phyloP scores from a whole-genome alignment of 495 filamentous ascomycete genomes.

The Aspergillus indologenus region DNA sequence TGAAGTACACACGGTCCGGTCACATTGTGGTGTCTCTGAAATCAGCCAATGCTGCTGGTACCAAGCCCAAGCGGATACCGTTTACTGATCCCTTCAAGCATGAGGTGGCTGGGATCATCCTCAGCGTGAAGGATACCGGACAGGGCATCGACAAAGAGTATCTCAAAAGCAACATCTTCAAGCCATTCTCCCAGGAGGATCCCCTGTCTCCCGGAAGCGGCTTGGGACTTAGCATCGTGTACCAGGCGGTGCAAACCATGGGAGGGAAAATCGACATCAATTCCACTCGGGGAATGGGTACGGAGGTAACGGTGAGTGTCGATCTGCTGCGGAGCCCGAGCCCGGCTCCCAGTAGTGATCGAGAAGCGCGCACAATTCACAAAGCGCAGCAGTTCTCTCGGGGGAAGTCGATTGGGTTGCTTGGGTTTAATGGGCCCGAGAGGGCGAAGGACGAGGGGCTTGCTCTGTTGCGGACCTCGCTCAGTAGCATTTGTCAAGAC shows the following conservation, averaged over 20 bases:
- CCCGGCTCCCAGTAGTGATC: not conserved
- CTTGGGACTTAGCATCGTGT: constrained; percentile 43
- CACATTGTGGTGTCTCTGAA: constrained; percentile 34
- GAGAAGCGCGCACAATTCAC: not conserved
- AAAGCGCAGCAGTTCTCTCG: not conserved
- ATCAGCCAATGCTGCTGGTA: not conserved
- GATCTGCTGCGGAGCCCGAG: not conserved
- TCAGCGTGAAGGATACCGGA: constrained; percentile 33
- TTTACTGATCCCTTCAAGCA: not conserved
- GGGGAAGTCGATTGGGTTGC: not conserved
- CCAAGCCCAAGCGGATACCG: not conserved
- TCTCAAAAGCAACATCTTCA: constrained; percentile 39
- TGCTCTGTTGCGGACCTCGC: constrained; percentile 3
- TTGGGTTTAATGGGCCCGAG: not conserved
- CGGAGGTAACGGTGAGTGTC: constrained; percentile 7
- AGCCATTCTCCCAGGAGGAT: constrained; percentile 50
- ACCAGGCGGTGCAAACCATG: constrained; percentile 37
- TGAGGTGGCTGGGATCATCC: not conserved
- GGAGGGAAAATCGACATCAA: constrained; percentile 40
- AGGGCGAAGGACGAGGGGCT: not conserved
- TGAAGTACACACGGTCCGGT: constrained; percentile 44
- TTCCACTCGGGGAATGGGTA: constrained; percentile 25
- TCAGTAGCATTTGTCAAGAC: constrained; percentile 7
- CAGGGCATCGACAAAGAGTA: constrained; percentile 36
- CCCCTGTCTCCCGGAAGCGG: constrained; percentile 44